Conservation (phyloP, 2,329 filamentous ascomycete genomes). For the Geosmithia putterillii region DNA sequence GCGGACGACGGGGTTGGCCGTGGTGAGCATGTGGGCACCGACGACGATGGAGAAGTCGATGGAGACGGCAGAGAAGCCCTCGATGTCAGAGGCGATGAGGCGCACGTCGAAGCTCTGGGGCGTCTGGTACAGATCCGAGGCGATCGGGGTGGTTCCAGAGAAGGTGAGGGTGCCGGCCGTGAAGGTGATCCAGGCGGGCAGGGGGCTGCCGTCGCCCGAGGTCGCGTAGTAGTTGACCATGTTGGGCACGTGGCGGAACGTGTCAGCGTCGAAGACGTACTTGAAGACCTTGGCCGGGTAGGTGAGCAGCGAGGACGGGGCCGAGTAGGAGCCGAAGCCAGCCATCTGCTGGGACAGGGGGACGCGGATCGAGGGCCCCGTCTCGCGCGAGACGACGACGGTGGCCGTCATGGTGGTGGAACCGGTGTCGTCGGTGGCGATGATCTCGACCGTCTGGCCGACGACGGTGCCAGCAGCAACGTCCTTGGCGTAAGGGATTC, state of each 20-base stretch:
- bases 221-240: constrained; percentile 57
- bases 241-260: constrained; percentile 46
- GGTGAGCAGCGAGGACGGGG: constrained; percentile 45
- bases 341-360: constrained; percentile 47
- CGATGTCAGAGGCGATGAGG: constrained; percentile 66
- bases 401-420: constrained; percentile 53
- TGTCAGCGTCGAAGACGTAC: constrained; percentile 41
- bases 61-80: constrained; percentile 60
- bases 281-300: constrained; percentile 40
- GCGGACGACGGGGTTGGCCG: constrained; percentile 41
- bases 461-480: constrained; percentile 38
- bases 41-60: constrained; percentile 61
- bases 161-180: constrained; percentile 52
- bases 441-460: constrained; percentile 49
- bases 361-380: constrained; percentile 38
- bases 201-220: constrained; percentile 63
- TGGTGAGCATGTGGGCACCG: constrained; percentile 56
- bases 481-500: constrained; percentile 49
- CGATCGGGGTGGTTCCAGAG: constrained; percentile 55
- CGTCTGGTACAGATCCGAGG: constrained; percentile 48
- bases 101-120: constrained; percentile 62
- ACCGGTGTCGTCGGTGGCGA: constrained; percentile 56
- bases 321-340: constrained; percentile 44
- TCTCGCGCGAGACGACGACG: constrained; percentile 52
- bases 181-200: constrained; percentile 80